Percentiles rank a stretch among this genome's conserved stretches.
Conservation (phyloP, 192 early-diverging fungal genomes). For the Gonapodya prolifera region DNA sequence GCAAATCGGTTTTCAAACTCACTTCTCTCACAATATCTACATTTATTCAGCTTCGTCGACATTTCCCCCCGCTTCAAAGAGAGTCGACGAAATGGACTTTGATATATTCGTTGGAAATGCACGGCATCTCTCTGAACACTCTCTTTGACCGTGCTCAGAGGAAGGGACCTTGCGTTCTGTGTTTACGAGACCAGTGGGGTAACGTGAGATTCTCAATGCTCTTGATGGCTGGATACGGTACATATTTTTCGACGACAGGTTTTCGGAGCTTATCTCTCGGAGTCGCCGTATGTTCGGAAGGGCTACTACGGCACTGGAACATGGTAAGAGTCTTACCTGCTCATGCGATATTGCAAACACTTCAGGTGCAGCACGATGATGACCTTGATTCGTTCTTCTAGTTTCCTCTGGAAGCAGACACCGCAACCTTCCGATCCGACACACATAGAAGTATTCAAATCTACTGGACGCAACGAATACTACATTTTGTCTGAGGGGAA, state of each 20-base stretch:
- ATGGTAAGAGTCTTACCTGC: slow-evolving; percentile 32
- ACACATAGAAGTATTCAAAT: slow-evolving; percentile 45
- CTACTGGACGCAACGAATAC: slow-evolving; percentile 69
- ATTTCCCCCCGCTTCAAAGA: slow-evolving; percentile 63
- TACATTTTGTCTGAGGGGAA: slow-evolving; percentile 61
- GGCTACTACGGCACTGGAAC: slow-evolving; percentile 74
- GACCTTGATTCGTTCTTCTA: slow-evolving; percentile 14
- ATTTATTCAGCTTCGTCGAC: slow-evolving; percentile 51
- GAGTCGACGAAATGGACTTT: slow-evolving; percentile 66
- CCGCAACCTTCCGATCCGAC: slow-evolving; percentile 8
- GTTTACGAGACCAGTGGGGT: slow-evolving; percentile 48
- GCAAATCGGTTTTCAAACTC: neutral
- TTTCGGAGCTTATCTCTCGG: slow-evolving; percentile 66
- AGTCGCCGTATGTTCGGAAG: slow-evolving; percentile 44
- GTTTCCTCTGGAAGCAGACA: slow-evolving; percentile 62
- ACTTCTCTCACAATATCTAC: neutral
- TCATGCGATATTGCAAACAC: too few relatives aligned
- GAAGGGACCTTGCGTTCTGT: slow-evolving; percentile 56
- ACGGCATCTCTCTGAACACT: slow-evolving; percentile 80
- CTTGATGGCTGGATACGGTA: neutral
- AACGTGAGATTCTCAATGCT: slow-evolving; percentile 17
- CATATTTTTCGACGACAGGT: slow-evolving; percentile 29
- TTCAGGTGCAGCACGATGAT: too few relatives aligned
- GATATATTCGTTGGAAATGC: slow-evolving; percentile 83
- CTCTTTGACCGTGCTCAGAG: slow-evolving; percentile 54